phyloP scores from a whole-genome alignment of 1,284 basidiomycete genomes.

The Sanghuangporus baumii region DNA sequence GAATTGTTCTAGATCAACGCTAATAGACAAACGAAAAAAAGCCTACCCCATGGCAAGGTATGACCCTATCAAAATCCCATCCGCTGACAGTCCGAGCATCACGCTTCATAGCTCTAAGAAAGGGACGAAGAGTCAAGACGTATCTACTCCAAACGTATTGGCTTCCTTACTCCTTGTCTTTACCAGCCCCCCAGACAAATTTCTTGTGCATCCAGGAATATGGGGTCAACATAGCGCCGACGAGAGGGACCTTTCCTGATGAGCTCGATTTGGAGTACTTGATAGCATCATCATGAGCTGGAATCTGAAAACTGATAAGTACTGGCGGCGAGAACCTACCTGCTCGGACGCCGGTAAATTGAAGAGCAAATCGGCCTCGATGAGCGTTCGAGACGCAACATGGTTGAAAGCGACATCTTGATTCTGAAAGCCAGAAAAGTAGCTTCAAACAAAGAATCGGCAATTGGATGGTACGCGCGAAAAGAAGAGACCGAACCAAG shows the following conservation, averaged over 20 bases:
- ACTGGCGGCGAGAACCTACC: constrained; percentile 34
- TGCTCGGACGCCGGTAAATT: constrained; percentile 88
- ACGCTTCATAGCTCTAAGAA: constrained; percentile 61
- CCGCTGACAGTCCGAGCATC: constrained; percentile 65
- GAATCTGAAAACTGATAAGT: background rate
- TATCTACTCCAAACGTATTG: background rate
- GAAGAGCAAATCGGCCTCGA: constrained; percentile 87
- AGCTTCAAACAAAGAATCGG: constrained; percentile 26
- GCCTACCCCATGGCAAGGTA: constrained; percentile 88
- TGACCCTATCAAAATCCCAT: constrained; percentile 88
- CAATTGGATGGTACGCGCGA: background rate
- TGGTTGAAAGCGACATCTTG: constrained; percentile 92
- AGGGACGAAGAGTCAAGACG: background rate
- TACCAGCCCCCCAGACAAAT: constrained; percentile 44
- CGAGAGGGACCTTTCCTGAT: constrained; percentile 41
- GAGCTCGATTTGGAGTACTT: constrained; percentile 50
- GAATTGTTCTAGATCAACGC: background rate
- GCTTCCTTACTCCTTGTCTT: constrained; percentile 54
- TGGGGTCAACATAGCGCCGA: constrained; percentile 47
- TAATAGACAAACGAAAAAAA: background rate
- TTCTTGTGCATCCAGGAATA: constrained; percentile 54
- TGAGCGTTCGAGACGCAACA: constrained; percentile 66
- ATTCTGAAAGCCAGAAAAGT: constrained; percentile 79
- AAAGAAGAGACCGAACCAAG: background rate
- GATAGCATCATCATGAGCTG: background rate